Conservation (phyloP, 768 basidiomycete species). For the Tylopilus plumbeoviolaceoides region DNA sequence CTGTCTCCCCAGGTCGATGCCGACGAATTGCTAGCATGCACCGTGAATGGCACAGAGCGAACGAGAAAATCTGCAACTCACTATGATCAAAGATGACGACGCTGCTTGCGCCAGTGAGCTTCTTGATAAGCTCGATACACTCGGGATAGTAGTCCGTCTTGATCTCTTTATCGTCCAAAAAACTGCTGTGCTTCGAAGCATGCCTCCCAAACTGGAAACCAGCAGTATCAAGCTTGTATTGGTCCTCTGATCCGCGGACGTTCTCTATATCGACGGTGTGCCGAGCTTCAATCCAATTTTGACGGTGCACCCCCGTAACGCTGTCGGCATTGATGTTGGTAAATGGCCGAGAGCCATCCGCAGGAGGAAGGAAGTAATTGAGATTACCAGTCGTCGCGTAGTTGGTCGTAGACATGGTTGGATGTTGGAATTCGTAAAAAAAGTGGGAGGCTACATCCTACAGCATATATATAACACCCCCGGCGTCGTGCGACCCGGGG, state of each 20-base stretch:
- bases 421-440: too few species aligned
- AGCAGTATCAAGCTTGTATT: constrained; percentile 30
- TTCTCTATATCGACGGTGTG: constrained; percentile 27
- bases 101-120: constrained; percentile 35
- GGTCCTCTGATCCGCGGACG: constrained; percentile 32
- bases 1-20: constrained; percentile 33
- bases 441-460: too few species aligned
- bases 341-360: constrained; percentile 18
- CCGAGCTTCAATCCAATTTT: constrained; percentile 22
- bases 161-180: constrained; percentile 35
- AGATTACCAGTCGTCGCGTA: constrained; percentile 16
- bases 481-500: too few species aligned
- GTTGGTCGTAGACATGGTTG: constrained; percentile 16
- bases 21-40: constrained; percentile 38
- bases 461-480: too few species aligned
- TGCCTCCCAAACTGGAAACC: constrained; percentile 34
- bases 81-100: constrained; percentile 43
- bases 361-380: constrained; percentile 17
- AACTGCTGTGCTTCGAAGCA: constrained; percentile 25
- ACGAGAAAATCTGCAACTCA: constrained; percentile 5
- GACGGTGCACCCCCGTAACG: constrained; percentile 6
- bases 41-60: not conserved
- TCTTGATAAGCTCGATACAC: constrained; percentile 35
- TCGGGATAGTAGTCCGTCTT: constrained; percentile 38
- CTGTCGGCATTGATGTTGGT: constrained; percentile 11